Evolutionary conservation across 192 early-diverging fungal species (phyloP).

Genomic region (Spizellomyces punctatus): DNA sequence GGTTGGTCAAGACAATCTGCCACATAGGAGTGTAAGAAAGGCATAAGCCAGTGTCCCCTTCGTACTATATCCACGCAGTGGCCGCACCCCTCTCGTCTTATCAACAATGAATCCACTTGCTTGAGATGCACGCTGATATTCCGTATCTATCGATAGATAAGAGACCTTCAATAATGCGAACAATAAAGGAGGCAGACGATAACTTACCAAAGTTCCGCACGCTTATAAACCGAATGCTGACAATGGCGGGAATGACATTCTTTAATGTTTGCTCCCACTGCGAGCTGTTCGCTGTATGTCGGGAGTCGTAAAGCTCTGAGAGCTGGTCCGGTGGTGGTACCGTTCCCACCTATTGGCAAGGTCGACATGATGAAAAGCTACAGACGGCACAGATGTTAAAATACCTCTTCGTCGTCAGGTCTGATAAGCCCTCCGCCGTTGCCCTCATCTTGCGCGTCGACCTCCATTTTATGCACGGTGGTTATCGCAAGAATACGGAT

Average conservation of each 20-base stretch:
- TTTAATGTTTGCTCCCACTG: constrained; percentile 74
- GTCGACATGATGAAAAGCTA: no score
- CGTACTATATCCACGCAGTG: neutral
- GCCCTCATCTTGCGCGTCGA: no score
- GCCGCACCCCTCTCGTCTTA: constrained; percentile 61
- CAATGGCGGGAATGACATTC: constrained; percentile 70
- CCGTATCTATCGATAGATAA: constrained; percentile 64
- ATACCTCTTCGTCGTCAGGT: no score
- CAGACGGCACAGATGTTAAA: no score
- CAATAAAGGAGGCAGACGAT: neutral
- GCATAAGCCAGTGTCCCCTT: neutral
- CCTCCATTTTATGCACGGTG: no score
- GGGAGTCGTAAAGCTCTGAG: constrained; percentile 12
- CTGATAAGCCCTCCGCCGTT: no score
- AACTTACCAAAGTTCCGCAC: constrained; percentile 50
- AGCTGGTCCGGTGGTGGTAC: constrained; percentile 16
- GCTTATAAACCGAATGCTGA: constrained; percentile 71
- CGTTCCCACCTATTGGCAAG: no score
- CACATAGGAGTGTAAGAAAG: neutral
- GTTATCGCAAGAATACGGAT: no score
- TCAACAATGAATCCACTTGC: constrained; percentile 83
- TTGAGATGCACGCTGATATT: constrained; percentile 67
- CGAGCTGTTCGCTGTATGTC: neutral
- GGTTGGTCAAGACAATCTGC: constrained; percentile 65
- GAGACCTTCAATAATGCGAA: no score